Evolutionary conservation across 768 basidiomycete species (phyloP), one percentile per base, ranked within the genome.

Genomic region (Hypsizygus marmoreus): DNA sequence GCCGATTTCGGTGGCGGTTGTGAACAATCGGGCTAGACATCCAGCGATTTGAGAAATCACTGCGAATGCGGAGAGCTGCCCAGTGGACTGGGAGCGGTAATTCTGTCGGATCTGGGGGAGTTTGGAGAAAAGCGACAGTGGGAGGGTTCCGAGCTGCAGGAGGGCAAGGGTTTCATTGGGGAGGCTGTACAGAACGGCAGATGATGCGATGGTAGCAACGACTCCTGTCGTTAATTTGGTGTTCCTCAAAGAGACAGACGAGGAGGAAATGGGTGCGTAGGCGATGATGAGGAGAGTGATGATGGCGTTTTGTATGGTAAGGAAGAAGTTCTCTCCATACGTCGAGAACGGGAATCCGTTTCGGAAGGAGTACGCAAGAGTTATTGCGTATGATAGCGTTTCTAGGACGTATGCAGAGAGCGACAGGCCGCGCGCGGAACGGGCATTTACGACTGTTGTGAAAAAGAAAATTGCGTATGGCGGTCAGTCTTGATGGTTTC

Each of bases 301-400:
- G 69, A 89, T 50, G 56, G 86, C 73, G 71, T 95, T 93, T 67
- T 95, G 93, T 47, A 93, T 59, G 23, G 91, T 84, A 38, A 98
- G 78, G 81, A 97, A 97, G 45, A 94, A 64, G 73, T 95, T 97
- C 68, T 99, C 97, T 59, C 97, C 97, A 49, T 97, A 99, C 0
- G 97, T 97, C 14, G 91, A 92, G 75, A 97, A 97, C 0, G 97
- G 93, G 67, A 95, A 97, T 17, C 73, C 65, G 59, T 91, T 87
- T 17, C 92, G 77, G 57, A 81, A 82, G 2, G 94, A 87, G 68
- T 98, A 99, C 9, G 83, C 82, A 20, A 94, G 79, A 0, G 85
- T 93, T 58, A 99, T 94, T 20, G 86, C 88, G 57, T 97, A 97
- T 0, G 91, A 80, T 22, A 90, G 72, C 0, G 95, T 97, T 62